Percentiles rank a stretch among this genome's conserved stretches.
phyloP scores from a whole-genome alignment of 331 rosid species.

The Telfairia occidentalis region DNA sequence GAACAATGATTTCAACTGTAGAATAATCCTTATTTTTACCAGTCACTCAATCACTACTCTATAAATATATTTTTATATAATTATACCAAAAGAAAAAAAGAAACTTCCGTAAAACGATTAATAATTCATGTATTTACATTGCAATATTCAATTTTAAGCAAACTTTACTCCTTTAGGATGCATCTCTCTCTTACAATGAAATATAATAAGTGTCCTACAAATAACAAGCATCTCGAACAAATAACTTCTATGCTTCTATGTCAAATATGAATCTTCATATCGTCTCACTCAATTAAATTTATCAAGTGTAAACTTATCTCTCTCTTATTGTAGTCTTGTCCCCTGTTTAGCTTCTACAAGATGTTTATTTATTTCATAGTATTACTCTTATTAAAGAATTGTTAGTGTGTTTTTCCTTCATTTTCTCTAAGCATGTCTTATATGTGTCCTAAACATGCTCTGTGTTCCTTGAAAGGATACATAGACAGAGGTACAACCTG shows the following conservation, averaged over 20 bases:
- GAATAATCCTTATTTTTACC: neutral
- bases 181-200: neutral
- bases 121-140: neutral
- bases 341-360: neutral
- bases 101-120: neutral
- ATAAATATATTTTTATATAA: neutral
- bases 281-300: neutral
- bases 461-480: neutral
- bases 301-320: neutral
- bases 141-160: neutral
- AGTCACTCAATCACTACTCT: neutral
- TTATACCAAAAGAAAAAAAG: neutral
- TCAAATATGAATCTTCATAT: neutral
- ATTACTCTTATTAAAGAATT: neutral
- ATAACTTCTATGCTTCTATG: neutral
- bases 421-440: neutral
- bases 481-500: neutral
- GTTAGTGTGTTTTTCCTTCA: neutral
- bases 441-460: neutral
- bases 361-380: constrained; percentile 1
- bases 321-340: neutral
- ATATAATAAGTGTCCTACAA: neutral
- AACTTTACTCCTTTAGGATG: neutral
- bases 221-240: neutral
- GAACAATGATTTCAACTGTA: neutral